Evolutionary conservation across 805 yeast genomes (phyloP).

Genomic region (Candida adriatica): DNA sequence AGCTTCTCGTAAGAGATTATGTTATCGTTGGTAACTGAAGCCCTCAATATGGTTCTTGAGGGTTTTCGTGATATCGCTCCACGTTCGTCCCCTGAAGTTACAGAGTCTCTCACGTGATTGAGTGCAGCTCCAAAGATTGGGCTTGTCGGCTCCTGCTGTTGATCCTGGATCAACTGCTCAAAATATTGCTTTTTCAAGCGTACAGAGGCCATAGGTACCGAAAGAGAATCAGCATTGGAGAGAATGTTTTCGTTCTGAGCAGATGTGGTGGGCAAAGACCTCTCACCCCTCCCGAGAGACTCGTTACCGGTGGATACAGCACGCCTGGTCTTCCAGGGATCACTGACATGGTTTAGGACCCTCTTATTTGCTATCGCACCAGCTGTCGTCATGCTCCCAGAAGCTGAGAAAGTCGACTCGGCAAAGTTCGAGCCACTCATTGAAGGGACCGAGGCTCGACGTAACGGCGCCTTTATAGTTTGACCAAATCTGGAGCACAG

Average conservation of each 20-base stretch:
- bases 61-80: no score
- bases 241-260: no score
- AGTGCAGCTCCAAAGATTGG: not conserved
- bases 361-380: not conserved
- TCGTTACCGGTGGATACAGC: not conserved
- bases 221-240: no score
- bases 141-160: no score
- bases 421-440: not conserved
- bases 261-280: no score
- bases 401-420: not conserved
- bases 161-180: constrained; percentile 11
- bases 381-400: not conserved
- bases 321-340: not conserved
- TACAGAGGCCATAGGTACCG: constrained; percentile 7
- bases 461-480: not conserved
- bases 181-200: constrained; percentile 14
- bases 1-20: constrained; percentile 19
- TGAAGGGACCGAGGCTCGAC: constrained; percentile 1
- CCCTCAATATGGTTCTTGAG: constrained; percentile 17
- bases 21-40: constrained; percentile 16
- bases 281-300: not conserved
- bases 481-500: constrained; percentile 4
- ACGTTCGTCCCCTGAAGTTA: not conserved
- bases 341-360: constrained; percentile 1
- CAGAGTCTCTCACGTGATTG: not conserved